Evolutionary conservation across 306 rosid species (phyloP), one percentile per base, ranked within the genome.

Genomic region (Astragalus glycyphyllos): DNA sequence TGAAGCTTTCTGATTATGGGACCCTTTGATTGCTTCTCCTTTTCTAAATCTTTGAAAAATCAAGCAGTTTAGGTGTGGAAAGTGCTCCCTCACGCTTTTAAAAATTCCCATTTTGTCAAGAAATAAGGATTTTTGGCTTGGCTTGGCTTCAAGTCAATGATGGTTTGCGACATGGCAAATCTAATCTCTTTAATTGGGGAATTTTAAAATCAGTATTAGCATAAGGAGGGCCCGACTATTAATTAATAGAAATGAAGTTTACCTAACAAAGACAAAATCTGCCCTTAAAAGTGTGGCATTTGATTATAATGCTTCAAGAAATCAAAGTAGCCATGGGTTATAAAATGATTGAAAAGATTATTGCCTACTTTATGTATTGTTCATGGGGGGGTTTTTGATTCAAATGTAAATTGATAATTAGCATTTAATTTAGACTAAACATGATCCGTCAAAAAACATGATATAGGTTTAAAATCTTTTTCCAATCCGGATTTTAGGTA

Each of bases 141-240:
- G 57, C 3, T 62, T 75, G 72, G 17, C 83, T 79, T 73, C 46
- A 61, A 83, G 84, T 74, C 73, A 79, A 81, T 78, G 45, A 79
- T 79, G 78, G 17, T 71, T 50, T 61, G 51, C 6, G 38, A 35
- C 7, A 32, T 41, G 45, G n/a, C 53, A 63, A 62, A 48, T 68
- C 75, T 58, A 58, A 48, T 35, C 8, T 64, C 51, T 34, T 34
- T 35, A 41, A 20, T 4, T 40, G 20, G 13, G n/a, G 12, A 35
- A 51, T 37, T 68, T 76, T n/a, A 17, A 16, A 47, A 6, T 71
- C 51, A 9, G 47, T 54, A 55, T 76, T n/a, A 61, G 34, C 31
- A 23, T 71, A 1, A 46, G 3, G 54, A 10, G 35, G 59, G 61
- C 32, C 68, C 73, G 5, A 11, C 3, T 49, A 40, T 45, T 49